Evolutionary conservation across 805 yeast genomes (phyloP), one percentile per base, ranked within the genome.

Genomic region (Spathaspora passalidarum): DNA sequence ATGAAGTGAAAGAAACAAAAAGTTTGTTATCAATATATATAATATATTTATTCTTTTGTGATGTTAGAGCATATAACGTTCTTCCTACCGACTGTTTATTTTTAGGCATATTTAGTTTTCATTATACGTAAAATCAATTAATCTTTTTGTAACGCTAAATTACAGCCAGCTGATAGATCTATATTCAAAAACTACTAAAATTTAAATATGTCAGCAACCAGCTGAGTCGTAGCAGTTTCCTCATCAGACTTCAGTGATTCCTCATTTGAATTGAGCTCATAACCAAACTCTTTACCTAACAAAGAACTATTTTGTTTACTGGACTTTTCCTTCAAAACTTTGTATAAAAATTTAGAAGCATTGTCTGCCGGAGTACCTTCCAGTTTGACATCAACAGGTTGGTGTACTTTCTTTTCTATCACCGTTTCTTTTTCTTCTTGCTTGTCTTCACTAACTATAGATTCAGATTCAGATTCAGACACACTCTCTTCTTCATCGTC

Each of bases 401-500:
- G 4, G 13, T 29, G 16, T 22, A 4, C 32, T 11, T 39, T 17
- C 5, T 38, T 22, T 3, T 29, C 38, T 18, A n/a, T n/a, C n/a
- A 14, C 16, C 13, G 23, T 9, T 10, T 14, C 45, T 39, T 17
- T 53, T 32, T 80, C 65, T 56, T 81, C 80, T 23, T 76, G 87
- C 38, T 73, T 79, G 49, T 76, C 72, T 47, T 78, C 86, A 7
- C 5, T 19, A 7, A 8, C 13, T 18, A 10, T n/a, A 10, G 20
- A 17, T 7, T 78, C 79, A 3, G 75, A 78, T 29, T 29, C 34
- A 8, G 16, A 11, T 13, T 29, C 34, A 1, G 73, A 78, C 1
- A 55, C 61, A 26, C 53, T 56, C 1, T 53, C 68, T 13, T 68
- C 67, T 5, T 58, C 60, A n/a, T 66, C 74, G 14, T 68, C 74